Percentiles rank a stretch among this genome's conserved stretches.
phyloP scores from a whole-genome alignment of 2,329 filamentous ascomycete genomes.

The Trichoderma afroharzianum region DNA sequence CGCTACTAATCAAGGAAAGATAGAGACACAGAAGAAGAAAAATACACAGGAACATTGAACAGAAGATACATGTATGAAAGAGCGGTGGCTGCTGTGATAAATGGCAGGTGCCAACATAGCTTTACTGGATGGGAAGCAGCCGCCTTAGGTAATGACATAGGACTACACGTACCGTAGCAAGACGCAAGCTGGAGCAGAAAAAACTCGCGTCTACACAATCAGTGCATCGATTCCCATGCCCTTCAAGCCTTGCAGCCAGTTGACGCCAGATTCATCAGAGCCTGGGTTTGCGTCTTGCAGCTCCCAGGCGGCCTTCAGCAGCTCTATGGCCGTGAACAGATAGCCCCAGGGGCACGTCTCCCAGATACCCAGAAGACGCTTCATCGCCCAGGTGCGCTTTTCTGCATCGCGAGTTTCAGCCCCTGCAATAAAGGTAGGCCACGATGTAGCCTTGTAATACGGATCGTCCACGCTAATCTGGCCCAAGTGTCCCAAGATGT shows the following conservation, averaged over 20 bases:
- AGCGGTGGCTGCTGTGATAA: background rate
- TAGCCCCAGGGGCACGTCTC: slow-evolving; percentile 48
- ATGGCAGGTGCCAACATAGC: background rate
- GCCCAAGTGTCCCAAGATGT: slow-evolving; percentile 50
- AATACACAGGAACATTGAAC: background rate
- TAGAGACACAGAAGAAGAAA: background rate
- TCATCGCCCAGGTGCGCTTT: slow-evolving; percentile 50
- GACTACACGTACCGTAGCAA: background rate
- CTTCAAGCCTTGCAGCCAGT: slow-evolving; percentile 43
- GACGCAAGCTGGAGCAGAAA: background rate
- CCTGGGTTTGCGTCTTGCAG: slow-evolving; percentile 35
- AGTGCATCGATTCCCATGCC: slow-evolving; percentile 44
- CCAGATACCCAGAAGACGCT: slow-evolving; percentile 44
- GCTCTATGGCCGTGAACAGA: slow-evolving; percentile 48
- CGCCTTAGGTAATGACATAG: background rate
- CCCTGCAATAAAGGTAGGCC: slow-evolving; percentile 56
- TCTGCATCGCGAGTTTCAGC: slow-evolving; percentile 48
- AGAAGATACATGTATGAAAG: background rate
- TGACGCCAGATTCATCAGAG: slow-evolving; percentile 24
- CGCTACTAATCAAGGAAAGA: background rate
- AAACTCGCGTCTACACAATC: slow-evolving; percentile 38
- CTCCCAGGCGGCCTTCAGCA: slow-evolving; percentile 45
- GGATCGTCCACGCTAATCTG: slow-evolving; percentile 46
- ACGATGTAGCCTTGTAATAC: slow-evolving; percentile 58
- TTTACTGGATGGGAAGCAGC: background rate